Evolutionary conservation across 2,329 filamentous ascomycete genomes (phyloP), one percentile per base, ranked within the genome.

Genomic region (Xylariaceae sp.): DNA sequence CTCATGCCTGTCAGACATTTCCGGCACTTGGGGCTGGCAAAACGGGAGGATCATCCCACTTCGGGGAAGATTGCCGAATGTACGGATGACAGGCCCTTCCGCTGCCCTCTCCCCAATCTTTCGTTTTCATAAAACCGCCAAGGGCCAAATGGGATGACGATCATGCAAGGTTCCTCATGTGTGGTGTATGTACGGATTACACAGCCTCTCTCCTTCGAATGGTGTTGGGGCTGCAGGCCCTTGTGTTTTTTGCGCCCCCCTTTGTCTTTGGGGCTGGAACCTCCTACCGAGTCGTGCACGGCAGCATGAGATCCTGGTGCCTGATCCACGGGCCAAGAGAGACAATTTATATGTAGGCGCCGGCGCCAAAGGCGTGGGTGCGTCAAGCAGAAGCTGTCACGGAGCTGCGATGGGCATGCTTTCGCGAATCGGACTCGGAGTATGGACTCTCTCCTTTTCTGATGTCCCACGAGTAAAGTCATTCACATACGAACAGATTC

Each of bases 341-440:
- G 53, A 48, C 23, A 51, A 49, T 55, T 52, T 51, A 55, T 58
- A 57, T 56, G 56, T 61, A 57, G 51, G 54, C 45, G 37, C 56
- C 56, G 58, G 58, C 58, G 56, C 56, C 61, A 61, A 57, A 58
- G 53, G 42, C 45, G 53, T 53, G 39, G 17, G 54, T 61, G 56
- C 53, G 44, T 58, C 34, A 15, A 59, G 37, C 11, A 9, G 7
- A 42, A 13, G 58, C 51, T 56, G 56, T 44, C 51, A 49, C 50
- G 47, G 56, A 58, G 23, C 4, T 47, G 39, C n/a, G 37, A 58
- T 57, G 56, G 15, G 13, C n/a, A 57, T 59, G 10, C 56, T 56
- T 45, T 54, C 11, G 51, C 45, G 52, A 39, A 39, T 51, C 50
- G 44, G 11, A 9, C n/a, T 56, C 51, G 8, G 47, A 49, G 17